Evolutionary conservation across 805 yeast species (phyloP).

Genomic region (Pichia phayaonensis): DNA sequence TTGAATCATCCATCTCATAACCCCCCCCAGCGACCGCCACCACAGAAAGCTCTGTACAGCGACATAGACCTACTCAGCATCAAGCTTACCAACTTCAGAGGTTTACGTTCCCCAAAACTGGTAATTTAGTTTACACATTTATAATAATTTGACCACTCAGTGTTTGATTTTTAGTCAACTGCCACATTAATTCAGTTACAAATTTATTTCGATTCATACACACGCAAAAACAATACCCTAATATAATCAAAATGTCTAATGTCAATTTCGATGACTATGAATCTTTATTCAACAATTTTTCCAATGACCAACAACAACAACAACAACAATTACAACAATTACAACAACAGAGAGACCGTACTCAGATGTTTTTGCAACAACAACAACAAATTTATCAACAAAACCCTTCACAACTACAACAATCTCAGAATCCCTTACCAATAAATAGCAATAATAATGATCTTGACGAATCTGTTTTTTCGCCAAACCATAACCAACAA

Average conservation of each 20-base stretch:
- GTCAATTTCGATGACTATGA: constrained; percentile 11
- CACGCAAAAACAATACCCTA: too few species aligned
- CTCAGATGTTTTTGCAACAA: constrained; percentile 3
- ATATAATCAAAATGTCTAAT: neutral
- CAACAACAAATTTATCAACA: constrained; percentile 9
- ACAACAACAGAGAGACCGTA: constrained; percentile 4
- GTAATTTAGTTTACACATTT: neutral
- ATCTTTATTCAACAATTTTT: constrained; percentile 1
- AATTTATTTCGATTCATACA: too few species aligned
- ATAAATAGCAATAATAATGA: neutral
- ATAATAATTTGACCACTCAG: neutral
- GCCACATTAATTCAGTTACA: too few species aligned
- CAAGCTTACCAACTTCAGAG: neutral
- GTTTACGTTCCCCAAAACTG: neutral
- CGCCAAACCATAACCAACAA: neutral
- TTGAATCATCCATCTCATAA: neutral
- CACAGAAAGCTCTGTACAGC: neutral
- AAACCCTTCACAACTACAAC: constrained; percentile 4
- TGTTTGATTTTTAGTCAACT: neutral
- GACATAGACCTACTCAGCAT: neutral
- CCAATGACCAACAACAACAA: neutral
- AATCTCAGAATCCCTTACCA: neutral
- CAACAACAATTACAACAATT: constrained; percentile 4
- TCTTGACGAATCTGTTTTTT: neutral
- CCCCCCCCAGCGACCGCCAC: neutral